Percentiles rank a stretch among this genome's conserved stretches.
Evolutionary conservation across 331 rosid species (phyloP).

Genomic region (Stylosanthes scabra): DNA sequence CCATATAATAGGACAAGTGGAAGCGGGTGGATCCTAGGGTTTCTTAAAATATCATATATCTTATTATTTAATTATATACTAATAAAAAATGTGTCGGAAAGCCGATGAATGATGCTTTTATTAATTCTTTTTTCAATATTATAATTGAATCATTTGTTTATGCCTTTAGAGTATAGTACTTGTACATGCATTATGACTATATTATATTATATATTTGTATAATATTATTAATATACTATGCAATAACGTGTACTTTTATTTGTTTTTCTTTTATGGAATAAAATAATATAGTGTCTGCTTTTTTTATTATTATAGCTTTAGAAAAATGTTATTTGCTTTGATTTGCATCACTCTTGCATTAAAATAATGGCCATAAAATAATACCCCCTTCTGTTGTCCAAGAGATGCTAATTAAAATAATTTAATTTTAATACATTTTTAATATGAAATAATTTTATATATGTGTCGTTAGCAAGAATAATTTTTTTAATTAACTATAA

Average conservation of each 20-base stretch:
- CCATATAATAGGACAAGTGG: slow-evolving; percentile 44
- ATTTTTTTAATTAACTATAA: too few species aligned
- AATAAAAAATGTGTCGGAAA: slow-evolving; percentile 42
- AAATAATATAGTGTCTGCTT: slow-evolving; percentile 37
- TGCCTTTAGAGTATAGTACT: slow-evolving; percentile 22
- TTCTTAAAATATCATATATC: slow-evolving; percentile 8
- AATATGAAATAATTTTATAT: too few species aligned
- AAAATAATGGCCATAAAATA: slow-evolving; percentile 51
- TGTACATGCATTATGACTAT: slow-evolving; percentile 18
- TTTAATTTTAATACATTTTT: too few species aligned
- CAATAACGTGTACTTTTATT: slow-evolving; percentile 43
- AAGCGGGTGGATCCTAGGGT: slow-evolving; percentile 39
- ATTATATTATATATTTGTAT: background rate
- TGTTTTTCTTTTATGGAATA: background rate
- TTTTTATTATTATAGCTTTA: slow-evolving; percentile 7
- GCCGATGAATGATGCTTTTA: slow-evolving; percentile 41
- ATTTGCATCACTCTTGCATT: slow-evolving; percentile 36
- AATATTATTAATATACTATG: background rate
- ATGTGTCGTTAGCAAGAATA: too few species aligned
- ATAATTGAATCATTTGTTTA: slow-evolving; percentile 40
- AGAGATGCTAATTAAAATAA: slow-evolving; percentile 3
- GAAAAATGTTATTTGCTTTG: slow-evolving; percentile 35
- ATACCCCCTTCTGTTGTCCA: slow-evolving; percentile 39
- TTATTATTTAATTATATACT: slow-evolving; percentile 17
- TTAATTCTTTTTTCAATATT: slow-evolving; percentile 31